phyloP scores from a whole-genome alignment of 352 stramenopile genomes.

The Phytophthora chlamydospora region DNA sequence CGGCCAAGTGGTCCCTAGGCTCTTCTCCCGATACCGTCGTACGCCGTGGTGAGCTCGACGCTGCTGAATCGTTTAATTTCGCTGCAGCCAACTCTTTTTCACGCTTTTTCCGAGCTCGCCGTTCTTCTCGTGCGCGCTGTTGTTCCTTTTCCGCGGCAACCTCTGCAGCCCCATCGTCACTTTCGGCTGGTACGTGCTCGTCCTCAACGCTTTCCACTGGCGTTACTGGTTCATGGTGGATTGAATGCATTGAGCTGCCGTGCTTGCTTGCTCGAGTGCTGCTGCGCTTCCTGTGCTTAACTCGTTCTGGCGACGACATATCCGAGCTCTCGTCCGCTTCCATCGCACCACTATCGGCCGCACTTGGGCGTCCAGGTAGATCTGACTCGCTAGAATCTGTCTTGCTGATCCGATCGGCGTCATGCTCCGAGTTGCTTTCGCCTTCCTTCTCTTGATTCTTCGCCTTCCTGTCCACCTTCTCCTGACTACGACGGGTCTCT shows the following conservation, averaged over 20 bases:
- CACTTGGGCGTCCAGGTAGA: neutral
- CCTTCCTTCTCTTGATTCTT: constrained; percentile 22
- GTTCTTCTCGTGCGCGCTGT: constrained; percentile 25
- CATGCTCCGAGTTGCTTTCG: constrained; percentile 1
- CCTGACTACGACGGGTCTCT: constrained; percentile 9
- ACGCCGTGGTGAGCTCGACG: constrained; percentile 17
- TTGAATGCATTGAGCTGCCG: constrained; percentile 2
- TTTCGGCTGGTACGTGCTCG: constrained; percentile 5
- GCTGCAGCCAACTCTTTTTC: constrained; percentile 29
- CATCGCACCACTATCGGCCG: neutral
- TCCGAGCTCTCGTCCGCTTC: constrained; percentile 14
- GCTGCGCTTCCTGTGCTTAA: constrained; percentile 14
- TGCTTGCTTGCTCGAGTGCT: constrained; percentile 23
- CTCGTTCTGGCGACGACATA: constrained; percentile 13
- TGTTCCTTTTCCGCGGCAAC: constrained; percentile 21
- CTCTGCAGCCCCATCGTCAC: neutral
- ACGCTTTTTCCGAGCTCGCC: constrained; percentile 18
- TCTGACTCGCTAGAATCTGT: neutral
- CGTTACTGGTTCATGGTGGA: neutral
- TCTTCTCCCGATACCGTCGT: constrained; percentile 19
- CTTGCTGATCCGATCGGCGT: constrained; percentile 1
- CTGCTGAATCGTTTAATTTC: constrained; percentile 9
- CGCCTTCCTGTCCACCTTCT: constrained; percentile 17
- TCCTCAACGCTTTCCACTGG: constrained; percentile 9
- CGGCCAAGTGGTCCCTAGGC: constrained; percentile 10